Evolutionary conservation across 306 rosid genomes (phyloP), one percentile per base, ranked within the genome.

Genomic region (Prunus armeniaca): DNA sequence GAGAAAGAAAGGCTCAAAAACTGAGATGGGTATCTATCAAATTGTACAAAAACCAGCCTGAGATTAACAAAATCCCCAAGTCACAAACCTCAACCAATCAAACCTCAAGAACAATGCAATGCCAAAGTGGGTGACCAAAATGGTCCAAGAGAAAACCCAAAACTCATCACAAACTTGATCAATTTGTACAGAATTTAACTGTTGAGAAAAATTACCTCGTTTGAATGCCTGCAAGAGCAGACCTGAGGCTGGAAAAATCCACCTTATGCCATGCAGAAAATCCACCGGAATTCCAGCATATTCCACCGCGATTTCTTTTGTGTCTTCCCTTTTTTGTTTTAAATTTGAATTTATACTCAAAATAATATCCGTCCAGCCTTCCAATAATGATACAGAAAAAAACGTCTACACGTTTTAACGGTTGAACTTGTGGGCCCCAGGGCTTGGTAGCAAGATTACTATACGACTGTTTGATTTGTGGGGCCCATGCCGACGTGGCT

Each of bases 1-100:
- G 93, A 95, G 93, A 94, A 89, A 85, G 89, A 89, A 86, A 84
- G 79, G 82, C 82, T 32, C 62, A 67, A 46, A 47, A 85, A 52
- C 54, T 71, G 78, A 80, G 79, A 64, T 70, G 79, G 69, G 83
- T 50, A 72, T 58, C 69, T 69, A 75, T 65, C 86, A 72, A 75
- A 83, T 78, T 77, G 80, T 81, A 74, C 38, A 49, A 60, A 27
- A 55, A 67, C 84, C 85, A 88, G 80, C 85, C 90, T 86, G 73
- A n/a, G 81, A 74, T 74, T 34, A 71, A 18, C 25, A 77, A 83
- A 65, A 84, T 62, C 69, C 60, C 46, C 45, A 57, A 45, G 70
- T 55, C 67, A 82, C 80, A 41, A 51, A 10, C 64, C 38, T 69
- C 67, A 14, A 17, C 9, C 75, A 74, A 11, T 27, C 71, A 51